phyloP scores from a whole-genome alignment of 1,284 basidiomycete genomes.

The Austropuccinia psidii region DNA sequence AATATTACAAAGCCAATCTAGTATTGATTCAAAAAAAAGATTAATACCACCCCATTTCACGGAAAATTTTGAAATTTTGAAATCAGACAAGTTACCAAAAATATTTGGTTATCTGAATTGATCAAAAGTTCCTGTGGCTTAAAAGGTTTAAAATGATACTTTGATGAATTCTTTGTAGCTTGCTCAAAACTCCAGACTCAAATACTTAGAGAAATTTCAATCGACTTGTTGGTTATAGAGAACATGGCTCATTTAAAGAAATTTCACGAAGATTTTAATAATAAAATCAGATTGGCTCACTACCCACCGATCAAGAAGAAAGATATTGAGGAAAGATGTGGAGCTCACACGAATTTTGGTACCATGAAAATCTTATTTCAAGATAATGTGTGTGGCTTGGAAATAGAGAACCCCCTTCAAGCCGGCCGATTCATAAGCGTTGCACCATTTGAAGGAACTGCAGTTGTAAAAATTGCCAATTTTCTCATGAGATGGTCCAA shows the following conservation, averaged over 20 bases:
- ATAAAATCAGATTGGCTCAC: conserved; percentile 57
- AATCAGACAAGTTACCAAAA: conserved; percentile 40
- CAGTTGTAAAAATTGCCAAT: conserved; percentile 60
- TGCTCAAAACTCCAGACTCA: conserved; percentile 52
- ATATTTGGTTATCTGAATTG: conserved; percentile 58
- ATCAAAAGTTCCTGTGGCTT: conserved; percentile 46
- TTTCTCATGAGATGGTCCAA: conserved; percentile 60
- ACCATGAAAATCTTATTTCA: conserved; percentile 58
- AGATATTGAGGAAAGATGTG: conserved; percentile 53
- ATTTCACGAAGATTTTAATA: conserved; percentile 53
- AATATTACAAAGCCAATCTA: conserved; percentile 50
- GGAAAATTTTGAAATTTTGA: conserved; percentile 57
- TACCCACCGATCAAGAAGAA: conserved; percentile 52
- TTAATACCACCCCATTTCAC: conserved; percentile 53
- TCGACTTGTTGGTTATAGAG: conserved; percentile 51
- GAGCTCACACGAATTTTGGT: conserved; percentile 57
- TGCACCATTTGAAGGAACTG: conserved; percentile 53
- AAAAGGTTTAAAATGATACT: conserved; percentile 55
- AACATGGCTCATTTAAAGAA: conserved; percentile 52
- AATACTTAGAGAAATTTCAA: conserved; percentile 54
- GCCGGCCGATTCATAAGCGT: conserved; percentile 54
- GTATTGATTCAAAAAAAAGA: conserved; percentile 48
- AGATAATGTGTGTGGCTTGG: conserved; percentile 58
- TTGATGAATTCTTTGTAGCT: conserved; percentile 53
- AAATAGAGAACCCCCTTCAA: conserved; percentile 55